Conservation (phyloP, 2,329 filamentous ascomycete species). For the Tolypocladium amazonense region DNA sequence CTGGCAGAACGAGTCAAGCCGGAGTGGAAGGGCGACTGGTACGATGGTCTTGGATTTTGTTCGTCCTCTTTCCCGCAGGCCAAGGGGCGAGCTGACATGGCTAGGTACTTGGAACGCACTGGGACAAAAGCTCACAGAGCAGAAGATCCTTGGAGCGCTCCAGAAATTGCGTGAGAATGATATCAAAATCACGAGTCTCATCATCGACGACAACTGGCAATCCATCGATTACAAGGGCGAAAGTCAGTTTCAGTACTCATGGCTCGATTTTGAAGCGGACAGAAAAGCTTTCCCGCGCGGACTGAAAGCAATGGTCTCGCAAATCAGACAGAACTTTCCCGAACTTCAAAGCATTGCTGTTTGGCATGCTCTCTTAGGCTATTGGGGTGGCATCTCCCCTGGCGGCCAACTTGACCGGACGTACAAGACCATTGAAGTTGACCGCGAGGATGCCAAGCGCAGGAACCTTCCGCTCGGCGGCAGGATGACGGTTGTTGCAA, state of each 20-base stretch:
- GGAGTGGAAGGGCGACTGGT: slow-evolving; percentile 77
- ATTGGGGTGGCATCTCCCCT: slow-evolving; percentile 83
- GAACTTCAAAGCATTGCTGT: slow-evolving; percentile 77
- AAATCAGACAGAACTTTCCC: slow-evolving; percentile 58
- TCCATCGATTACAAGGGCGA: slow-evolving; percentile 46
- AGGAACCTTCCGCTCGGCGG: slow-evolving; percentile 43
- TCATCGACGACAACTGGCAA: slow-evolving; percentile 98
- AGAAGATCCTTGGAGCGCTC: slow-evolving; percentile 68
- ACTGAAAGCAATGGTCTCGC: slow-evolving; percentile 57
- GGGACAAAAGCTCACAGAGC: slow-evolving; percentile 70
- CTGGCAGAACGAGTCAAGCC: slow-evolving; percentile 38
- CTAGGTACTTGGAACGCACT: slow-evolving; percentile 84
- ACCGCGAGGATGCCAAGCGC: slow-evolving; percentile 35
- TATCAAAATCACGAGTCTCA: slow-evolving; percentile 73
- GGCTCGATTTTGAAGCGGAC: slow-evolving; percentile 82
- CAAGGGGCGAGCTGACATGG: slow-evolving; percentile 6
- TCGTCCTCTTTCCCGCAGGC: slow-evolving; percentile 12
- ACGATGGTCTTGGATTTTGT: slow-evolving; percentile 88
- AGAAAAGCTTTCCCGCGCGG: slow-evolving; percentile 68
- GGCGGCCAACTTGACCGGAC: slow-evolving; percentile 60
- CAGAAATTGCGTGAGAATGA: slow-evolving; percentile 58
- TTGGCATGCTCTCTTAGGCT: slow-evolving; percentile 84
- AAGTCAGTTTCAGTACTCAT: slow-evolving; percentile 49
- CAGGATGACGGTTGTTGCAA: slow-evolving; percentile 61
- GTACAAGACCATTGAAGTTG: slow-evolving; percentile 63